Evolutionary conservation across 352 stramenopile genomes (phyloP).

Genomic region (Phytophthora melonis): DNA sequence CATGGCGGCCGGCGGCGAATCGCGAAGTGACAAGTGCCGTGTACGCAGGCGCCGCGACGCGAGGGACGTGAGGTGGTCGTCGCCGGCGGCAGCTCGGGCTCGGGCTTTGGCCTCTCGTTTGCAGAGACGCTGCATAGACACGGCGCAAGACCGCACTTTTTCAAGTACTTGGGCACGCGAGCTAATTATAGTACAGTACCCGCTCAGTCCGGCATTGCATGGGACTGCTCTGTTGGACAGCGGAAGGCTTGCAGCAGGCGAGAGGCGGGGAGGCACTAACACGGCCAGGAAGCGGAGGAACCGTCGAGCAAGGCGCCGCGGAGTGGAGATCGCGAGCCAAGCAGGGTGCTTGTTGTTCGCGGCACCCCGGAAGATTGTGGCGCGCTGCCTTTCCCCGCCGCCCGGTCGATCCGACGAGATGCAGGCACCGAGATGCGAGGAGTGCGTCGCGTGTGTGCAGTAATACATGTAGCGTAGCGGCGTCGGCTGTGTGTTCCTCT

Average conservation of each 20-base stretch:
- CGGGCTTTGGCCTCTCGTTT: too few species aligned
- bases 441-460: background rate
- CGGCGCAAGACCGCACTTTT: too few species aligned
- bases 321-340: background rate
- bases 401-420: constrained; percentile 19
- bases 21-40: constrained; percentile 20
- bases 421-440: constrained; percentile 3
- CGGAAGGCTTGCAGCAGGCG: background rate
- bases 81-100: background rate
- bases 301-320: constrained; percentile 8
- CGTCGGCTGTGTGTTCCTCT: too few species aligned
- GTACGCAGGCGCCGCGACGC: too few species aligned
- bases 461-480: too few species aligned
- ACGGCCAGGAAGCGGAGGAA: constrained; percentile 4
- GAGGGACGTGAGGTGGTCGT: constrained; percentile 9
- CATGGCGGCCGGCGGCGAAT: constrained; percentile 35
- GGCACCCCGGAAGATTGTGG: constrained; percentile 9
- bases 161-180: too few species aligned
- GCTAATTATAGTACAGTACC: too few species aligned
- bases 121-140: too few species aligned
- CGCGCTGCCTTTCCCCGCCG: background rate
- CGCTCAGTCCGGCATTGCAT: too few species aligned
- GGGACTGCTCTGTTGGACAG: too few species aligned
- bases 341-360: too few species aligned
- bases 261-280: background rate